phyloP scores from a whole-genome alignment of 78 protist species.

The Dictyostelium discoideum region dicty_2.7 NC_007090.3:4627001-4627500 shows the following conservation, averaged over 20 bases:
- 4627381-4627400: background rate
- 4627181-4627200: background rate
- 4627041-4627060: background rate
- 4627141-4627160: background rate
- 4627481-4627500: background rate
- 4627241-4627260: constrained; percentile 15
- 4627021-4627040: background rate
- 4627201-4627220: constrained; percentile 35
- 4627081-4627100: constrained; percentile 28
- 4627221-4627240: constrained; percentile 19
- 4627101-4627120: constrained; percentile 6
- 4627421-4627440: background rate
- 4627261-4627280: background rate
- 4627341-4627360: constrained; percentile 37
- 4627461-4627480: background rate
- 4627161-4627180: background rate
- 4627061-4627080: constrained; percentile 37
- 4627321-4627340: background rate
- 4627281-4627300: background rate
- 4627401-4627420: background rate
- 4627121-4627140: background rate
- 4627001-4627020: constrained; percentile 5
- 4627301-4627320: background rate
- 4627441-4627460: background rate
- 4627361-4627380: constrained; percentile 39